A percentile compares a stretch with the other conserved stretches of the same genome.
Conservation (phyloP, 495 filamentous ascomycete genomes). For the Tuber magnatum region DNA sequence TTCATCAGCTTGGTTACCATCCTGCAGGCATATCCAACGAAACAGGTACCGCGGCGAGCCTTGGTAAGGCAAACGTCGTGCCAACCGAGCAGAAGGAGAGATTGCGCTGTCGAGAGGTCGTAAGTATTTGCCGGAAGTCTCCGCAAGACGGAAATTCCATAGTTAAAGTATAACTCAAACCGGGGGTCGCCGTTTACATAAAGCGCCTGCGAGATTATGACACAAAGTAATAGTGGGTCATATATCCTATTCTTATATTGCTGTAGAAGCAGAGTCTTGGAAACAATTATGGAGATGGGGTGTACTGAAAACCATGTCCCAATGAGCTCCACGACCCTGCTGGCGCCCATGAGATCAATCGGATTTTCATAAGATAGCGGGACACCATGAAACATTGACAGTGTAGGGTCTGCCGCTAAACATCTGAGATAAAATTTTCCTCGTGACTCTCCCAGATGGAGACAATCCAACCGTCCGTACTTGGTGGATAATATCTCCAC, state of each 20-base stretch:
- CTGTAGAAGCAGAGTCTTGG: background rate
- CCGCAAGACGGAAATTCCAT: background rate
- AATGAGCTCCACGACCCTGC: background rate
- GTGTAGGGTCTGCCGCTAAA: background rate
- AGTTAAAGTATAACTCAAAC: background rate
- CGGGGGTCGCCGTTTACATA: background rate
- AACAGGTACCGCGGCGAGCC: background rate
- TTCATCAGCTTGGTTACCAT: constrained; percentile 1
- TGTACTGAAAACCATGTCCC: constrained; percentile 1
- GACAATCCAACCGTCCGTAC: background rate
- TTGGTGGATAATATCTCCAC: background rate
- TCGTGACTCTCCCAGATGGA: background rate
- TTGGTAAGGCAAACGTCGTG: background rate
- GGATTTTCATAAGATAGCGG: background rate
- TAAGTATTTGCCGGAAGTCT: constrained; percentile 2
- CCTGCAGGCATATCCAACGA: background rate
- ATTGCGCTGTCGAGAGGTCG: background rate
- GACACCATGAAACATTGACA: background rate
- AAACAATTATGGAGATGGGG: background rate
- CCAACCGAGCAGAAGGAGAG: background rate
- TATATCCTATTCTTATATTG: constrained; percentile 1
- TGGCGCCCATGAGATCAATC: background rate
- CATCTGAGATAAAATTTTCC: constrained; percentile 2
- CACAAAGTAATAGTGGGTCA: background rate
- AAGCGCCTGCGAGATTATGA: constrained; percentile 4